Evolutionary conservation across 768 basidiomycete genomes (phyloP).

Genomic region (Phylloporus sp.): DNA sequence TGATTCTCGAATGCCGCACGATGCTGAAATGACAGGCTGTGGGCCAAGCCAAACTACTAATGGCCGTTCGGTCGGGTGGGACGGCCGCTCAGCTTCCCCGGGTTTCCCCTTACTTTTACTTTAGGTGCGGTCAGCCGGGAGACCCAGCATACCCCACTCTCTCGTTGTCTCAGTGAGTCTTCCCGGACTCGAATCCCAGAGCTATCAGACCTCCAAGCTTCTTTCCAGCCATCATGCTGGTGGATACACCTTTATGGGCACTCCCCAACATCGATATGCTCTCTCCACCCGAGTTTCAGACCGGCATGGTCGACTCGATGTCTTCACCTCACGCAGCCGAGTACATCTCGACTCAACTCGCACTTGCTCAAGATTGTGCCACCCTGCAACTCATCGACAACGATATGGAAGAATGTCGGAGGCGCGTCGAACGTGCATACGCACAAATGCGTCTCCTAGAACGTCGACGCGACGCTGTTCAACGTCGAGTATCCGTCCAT

Average conservation of each 20-base stretch:
- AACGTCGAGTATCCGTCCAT: slow-evolving; percentile 16
- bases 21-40: slow-evolving; percentile 1
- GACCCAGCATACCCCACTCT: neutral
- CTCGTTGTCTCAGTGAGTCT: slow-evolving; percentile 5
- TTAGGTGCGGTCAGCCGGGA: no score
- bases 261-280: neutral
- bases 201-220: neutral
- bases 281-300: slow-evolving; percentile 1
- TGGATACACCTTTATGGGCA: neutral
- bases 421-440: slow-evolving; percentile 9
- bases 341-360: slow-evolving; percentile 13
- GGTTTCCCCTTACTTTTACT: slow-evolving; percentile 10
- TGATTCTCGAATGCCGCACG: neutral
- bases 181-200: neutral
- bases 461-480: slow-evolving; percentile 14
- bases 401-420: slow-evolving; percentile 18
- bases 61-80: neutral
- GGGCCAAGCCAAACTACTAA: slow-evolving; percentile 12
- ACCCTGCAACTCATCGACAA: slow-evolving; percentile 13
- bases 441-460: slow-evolving; percentile 18
- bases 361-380: slow-evolving; percentile 16
- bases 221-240: slow-evolving; percentile 7
- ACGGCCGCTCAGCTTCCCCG: neutral
- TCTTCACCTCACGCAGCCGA: slow-evolving; percentile 18
- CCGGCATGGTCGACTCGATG: slow-evolving; percentile 20